phyloP scores from a whole-genome alignment of 495 filamentous ascomycete species.

The Podospora pseudopauciseta region DNA sequence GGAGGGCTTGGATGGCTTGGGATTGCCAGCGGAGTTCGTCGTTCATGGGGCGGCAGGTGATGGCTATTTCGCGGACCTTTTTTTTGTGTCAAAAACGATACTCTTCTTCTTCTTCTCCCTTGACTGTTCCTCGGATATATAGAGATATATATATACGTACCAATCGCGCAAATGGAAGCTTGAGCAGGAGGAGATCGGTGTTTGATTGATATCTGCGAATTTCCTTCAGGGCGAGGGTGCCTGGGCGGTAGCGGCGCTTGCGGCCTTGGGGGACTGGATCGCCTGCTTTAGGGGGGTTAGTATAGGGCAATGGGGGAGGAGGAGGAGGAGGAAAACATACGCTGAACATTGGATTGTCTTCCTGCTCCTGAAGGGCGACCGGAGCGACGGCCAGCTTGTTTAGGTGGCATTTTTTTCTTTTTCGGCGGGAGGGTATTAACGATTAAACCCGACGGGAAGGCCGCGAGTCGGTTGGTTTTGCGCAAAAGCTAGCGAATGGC shows the following conservation, averaged over 20 bases:
- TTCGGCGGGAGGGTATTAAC: not conserved
- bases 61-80: conserved; percentile 80
- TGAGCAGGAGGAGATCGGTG: conserved; percentile 75
- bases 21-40: conserved; percentile 83
- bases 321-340: conserved; percentile 18
- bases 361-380: conserved; percentile 4
- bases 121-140: not conserved
- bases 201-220: conserved; percentile 79
- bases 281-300: conserved; percentile 50
- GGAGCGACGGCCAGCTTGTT: conserved; percentile 4
- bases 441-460: too few relatives aligned
- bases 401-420: conserved; percentile 12
- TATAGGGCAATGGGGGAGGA: not conserved
- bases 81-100: not conserved
- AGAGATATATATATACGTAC: conserved; percentile 44
- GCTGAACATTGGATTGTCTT: conserved; percentile 22
- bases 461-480: too few relatives aligned
- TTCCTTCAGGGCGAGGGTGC: conserved; percentile 79
- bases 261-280: conserved; percentile 63
- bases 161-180: conserved; percentile 81
- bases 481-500: too few relatives aligned
- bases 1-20: conserved; percentile 82
- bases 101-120: not conserved
- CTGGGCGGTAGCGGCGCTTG: conserved; percentile 73
- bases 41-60: conserved; percentile 47